phyloP scores from a whole-genome alignment of 2,329 filamentous ascomycete genomes.

The Neodidymelliopsis sp. region DNA sequence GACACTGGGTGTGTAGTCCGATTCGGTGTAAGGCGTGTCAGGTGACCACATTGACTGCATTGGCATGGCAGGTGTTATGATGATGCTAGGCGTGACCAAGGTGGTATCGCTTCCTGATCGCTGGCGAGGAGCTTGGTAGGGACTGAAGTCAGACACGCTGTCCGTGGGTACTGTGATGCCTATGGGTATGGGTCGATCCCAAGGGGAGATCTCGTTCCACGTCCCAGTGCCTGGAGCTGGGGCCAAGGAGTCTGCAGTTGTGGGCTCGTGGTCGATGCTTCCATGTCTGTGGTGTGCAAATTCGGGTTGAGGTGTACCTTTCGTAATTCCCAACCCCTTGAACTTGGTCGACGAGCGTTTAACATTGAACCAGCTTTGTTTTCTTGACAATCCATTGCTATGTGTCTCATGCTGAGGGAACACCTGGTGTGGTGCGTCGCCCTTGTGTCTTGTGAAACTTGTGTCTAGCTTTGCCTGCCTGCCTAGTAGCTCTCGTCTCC shows the following conservation, averaged over 20 bases:
- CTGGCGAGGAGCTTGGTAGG: slow-evolving; percentile 38
- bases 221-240: slow-evolving; percentile 40
- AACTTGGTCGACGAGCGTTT: slow-evolving; percentile 37
- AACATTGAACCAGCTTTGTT: slow-evolving; percentile 42
- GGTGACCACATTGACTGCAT: slow-evolving; percentile 66
- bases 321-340: slow-evolving; percentile 46
- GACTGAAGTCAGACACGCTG: slow-evolving; percentile 51
- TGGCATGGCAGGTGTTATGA: slow-evolving; percentile 61
- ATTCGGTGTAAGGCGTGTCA: slow-evolving; percentile 63
- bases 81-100: slow-evolving; percentile 58
- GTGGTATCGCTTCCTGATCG: slow-evolving; percentile 50
- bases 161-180: slow-evolving; percentile 71
- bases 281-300: slow-evolving; percentile 21
- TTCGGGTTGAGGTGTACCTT: slow-evolving; percentile 44
- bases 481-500: slow-evolving; percentile 65
- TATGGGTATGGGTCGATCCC: slow-evolving; percentile 75
- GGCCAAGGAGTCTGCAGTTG: slow-evolving; percentile 40
- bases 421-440: slow-evolving; percentile 56
- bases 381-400: slow-evolving; percentile 31
- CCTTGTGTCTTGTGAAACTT: slow-evolving; percentile 63
- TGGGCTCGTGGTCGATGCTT: slow-evolving; percentile 32
- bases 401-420: slow-evolving; percentile 46
- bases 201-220: slow-evolving; percentile 67
- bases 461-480: slow-evolving; percentile 71
- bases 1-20: slow-evolving; percentile 65